A percentile compares a stretch with the other conserved stretches of the same genome.
Evolutionary conservation across 2,329 filamentous ascomycete genomes (phyloP).

Genomic region (Penicillium crustosum): DNA sequence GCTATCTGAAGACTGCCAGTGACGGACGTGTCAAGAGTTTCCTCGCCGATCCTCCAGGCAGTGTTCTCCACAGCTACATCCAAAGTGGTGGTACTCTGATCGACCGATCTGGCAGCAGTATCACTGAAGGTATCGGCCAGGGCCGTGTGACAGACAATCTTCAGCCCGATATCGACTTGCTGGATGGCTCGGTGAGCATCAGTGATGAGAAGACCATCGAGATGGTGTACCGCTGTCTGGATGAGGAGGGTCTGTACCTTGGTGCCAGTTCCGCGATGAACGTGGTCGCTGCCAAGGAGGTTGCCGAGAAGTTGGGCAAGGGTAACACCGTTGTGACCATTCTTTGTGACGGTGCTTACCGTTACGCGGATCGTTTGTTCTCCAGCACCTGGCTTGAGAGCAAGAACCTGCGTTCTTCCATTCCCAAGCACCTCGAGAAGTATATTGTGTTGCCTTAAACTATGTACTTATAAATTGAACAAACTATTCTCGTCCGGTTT

Average conservation of each 20-base stretch:
- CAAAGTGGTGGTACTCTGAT: slow-evolving; percentile 75
- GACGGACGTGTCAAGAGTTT: slow-evolving; percentile 78
- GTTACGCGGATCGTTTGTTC: slow-evolving; percentile 93
- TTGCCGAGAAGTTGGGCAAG: slow-evolving; percentile 83
- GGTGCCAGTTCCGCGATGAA: slow-evolving; percentile 93
- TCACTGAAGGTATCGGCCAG: slow-evolving; percentile 97
- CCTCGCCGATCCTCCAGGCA: slow-evolving; percentile 91
- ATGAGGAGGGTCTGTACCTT: slow-evolving; percentile 93
- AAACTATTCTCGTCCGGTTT: background rate
- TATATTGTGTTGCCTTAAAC: slow-evolving; percentile 84
- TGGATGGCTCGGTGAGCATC: slow-evolving; percentile 83
- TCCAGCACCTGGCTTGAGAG: slow-evolving; percentile 84
- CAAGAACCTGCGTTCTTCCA: slow-evolving; percentile 77
- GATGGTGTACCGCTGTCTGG: slow-evolving; percentile 95
- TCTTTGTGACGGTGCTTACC: slow-evolving; percentile 93
- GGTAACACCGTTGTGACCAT: slow-evolving; percentile 92
- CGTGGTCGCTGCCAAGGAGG: slow-evolving; percentile 90
- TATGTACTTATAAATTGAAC: slow-evolving; percentile 2
- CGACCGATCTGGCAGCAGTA: slow-evolving; percentile 81
- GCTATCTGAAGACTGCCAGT: slow-evolving; percentile 82
- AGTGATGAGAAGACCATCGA: slow-evolving; percentile 91
- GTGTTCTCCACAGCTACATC: slow-evolving; percentile 90
- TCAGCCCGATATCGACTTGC: slow-evolving; percentile 73
- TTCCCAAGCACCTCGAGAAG: slow-evolving; percentile 83
- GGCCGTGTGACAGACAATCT: slow-evolving; percentile 96